These are phyloP conservation scores for Synchytrium microbalum DNA, from an alignment of 371 early-diverging fungal genomes.

Conservation along the genomic window DNA sequence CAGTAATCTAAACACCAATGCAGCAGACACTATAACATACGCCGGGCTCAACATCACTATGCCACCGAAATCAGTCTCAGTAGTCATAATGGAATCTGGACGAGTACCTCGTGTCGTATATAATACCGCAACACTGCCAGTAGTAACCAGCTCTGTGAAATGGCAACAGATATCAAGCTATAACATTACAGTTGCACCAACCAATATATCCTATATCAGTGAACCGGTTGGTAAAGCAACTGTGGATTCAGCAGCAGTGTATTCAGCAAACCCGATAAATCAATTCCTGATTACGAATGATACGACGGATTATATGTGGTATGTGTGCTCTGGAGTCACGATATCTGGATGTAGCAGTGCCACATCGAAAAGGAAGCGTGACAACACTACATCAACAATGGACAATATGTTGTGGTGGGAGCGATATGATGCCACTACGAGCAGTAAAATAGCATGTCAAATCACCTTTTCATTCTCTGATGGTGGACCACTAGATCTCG, in stretches of 20 bases:
- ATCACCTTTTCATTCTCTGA: background rate
- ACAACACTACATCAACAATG: too few relatives aligned
- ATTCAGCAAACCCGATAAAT: conserved; percentile 1
- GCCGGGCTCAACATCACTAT: background rate
- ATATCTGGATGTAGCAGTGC: conserved; percentile 6
- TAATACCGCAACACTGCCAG: conserved; percentile 8
- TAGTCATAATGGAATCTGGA: background rate
- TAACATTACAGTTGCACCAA: background rate
- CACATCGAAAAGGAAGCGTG: conserved; percentile 2
- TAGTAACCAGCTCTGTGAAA: background rate
- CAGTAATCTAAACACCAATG: background rate
- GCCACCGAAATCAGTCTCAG: background rate
- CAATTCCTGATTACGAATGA: conserved; percentile 18
- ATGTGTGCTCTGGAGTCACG: conserved; percentile 17
- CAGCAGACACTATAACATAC: background rate
- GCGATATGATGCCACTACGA: background rate
- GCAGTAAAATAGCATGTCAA: conserved; percentile 2
- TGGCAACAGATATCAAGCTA: background rate
- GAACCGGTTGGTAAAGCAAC: background rate
- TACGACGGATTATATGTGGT: conserved; percentile 47
- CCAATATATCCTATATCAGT: background rate
- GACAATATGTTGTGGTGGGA: too few relatives aligned
- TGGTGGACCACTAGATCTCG: conserved; percentile 1
- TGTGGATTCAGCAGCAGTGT: background rate
- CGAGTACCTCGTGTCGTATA: background rate